Evolutionary conservation across 345 rosid species (phyloP), one percentile per base, ranked within the genome.

Genomic region (Arabis alpina): DNA sequence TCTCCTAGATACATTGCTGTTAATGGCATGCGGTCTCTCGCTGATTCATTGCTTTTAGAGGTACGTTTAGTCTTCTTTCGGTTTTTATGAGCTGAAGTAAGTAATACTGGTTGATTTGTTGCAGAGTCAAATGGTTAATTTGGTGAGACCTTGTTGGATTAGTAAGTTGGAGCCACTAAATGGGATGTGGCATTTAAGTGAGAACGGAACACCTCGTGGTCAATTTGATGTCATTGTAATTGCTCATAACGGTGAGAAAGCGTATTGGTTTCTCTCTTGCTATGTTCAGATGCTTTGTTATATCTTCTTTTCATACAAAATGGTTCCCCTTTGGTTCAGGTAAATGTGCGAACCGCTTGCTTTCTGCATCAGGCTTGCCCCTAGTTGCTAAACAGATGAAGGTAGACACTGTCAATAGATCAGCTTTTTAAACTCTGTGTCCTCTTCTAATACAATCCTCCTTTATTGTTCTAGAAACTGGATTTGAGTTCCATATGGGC

Each of bases 101-200:
- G 2, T 19, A 25, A 9, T 27, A 23, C 15, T 49, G 32, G 53
- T 14, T 80, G 55, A 45, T 65, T 76, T 24, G 65, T 51, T 77
- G 82, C 83, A 91, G 98, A 87, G 83, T 70, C 62, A 68, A 68
- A 54, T 82, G 85, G 88, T 85, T 43, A 71, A 81, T 78, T 81
- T 93, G 73, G 90, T 79, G 66, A 88, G 98, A 66, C 98, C 97
- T 80, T 89, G 92, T 84, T 93, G 98, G 94, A 86, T 91, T 55
- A 88, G 97, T 81, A 87, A 82, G 80, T 73, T 93, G 2, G 96
- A 91, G 65, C 88, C 96, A 4, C 85, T 82, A 45, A 89, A 91
- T 68, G 94, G 97, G 62, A 85, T 80, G 94, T 93, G 98, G 97
- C 89, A 91, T 73, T 79, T 93, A 73, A 91, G 87, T 40, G 98